phyloP scores from a whole-genome alignment of 306 rosid species.

The Quercus gilva region DNA sequence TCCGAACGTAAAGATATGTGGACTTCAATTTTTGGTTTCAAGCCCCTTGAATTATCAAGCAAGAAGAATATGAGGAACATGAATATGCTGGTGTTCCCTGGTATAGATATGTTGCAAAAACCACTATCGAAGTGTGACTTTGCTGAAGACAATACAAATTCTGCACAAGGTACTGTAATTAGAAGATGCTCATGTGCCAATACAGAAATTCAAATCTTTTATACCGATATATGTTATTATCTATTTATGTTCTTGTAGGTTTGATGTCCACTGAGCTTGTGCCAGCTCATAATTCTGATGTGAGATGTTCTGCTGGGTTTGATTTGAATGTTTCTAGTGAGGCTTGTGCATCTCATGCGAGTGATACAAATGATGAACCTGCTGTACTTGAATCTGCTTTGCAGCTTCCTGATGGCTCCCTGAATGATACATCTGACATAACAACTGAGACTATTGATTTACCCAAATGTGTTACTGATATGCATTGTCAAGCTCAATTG shows the following conservation, averaged over 20 bases:
- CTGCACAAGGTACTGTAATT: conserved; percentile 43
- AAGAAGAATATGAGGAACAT: conserved; percentile 54
- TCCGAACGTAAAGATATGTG: conserved; percentile 76
- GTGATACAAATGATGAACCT: conserved; percentile 30
- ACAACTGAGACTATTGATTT: not conserved
- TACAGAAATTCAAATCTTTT: conserved; percentile 11
- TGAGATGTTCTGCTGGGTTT: conserved; percentile 21
- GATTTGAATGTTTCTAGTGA: conserved; percentile 26
- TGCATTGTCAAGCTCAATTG: conserved; percentile 21
- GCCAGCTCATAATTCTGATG: conserved; percentile 24
- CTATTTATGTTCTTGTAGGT: conserved; percentile 43
- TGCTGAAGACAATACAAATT: conserved; percentile 28
- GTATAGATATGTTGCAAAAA: conserved; percentile 80
- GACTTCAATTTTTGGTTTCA: conserved; percentile 85
- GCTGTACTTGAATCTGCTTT: conserved; percentile 27
- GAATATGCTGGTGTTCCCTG: conserved; percentile 83
- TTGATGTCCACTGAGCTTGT: conserved; percentile 16
- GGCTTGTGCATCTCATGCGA: conserved; percentile 21
- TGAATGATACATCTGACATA: conserved; percentile 18
- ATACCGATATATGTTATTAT: not conserved
- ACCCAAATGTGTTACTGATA: conserved; percentile 12
- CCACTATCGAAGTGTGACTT: conserved; percentile 33
- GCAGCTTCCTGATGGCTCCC: conserved; percentile 25
- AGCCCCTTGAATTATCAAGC: conserved; percentile 54
- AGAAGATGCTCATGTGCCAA: conserved; percentile 3